Base-by-base conservation (phyloP, 1,139 yeast genomes). In the Protomyces inouyei region DNA sequence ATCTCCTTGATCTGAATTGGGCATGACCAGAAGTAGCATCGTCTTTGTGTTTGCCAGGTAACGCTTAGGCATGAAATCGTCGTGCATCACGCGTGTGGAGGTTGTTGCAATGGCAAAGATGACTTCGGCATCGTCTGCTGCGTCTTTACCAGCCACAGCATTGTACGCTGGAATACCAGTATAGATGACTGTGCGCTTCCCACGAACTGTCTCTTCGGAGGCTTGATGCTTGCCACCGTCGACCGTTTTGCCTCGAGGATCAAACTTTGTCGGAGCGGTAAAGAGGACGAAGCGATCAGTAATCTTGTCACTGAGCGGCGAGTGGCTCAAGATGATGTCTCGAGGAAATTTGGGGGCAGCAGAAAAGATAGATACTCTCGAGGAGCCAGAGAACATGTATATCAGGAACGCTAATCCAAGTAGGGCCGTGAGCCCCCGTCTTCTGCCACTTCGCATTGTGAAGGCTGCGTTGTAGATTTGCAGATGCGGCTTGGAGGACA, bases 91-190 rank as follows among this genome's bases (percentile, higher is more conserved):
- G 25, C 52, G 63, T 18, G 52, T 43, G 5, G 63, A 52, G 28
- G 53, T 55, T 9, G 63, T 59, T 9, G 57, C 63, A 38, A 59
- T 38, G 21, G 63, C 63, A 52, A 59, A 59, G 14, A 59, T 40
- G 52, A 52, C 45, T n/a, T 52, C 40, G 8, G 28, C 25, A 10
- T 45, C 35, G 9, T 40, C 53, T 10, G 51, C 36, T 14, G 55
- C 23, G 9, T 35, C 21, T 32, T 18, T 25, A 1, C 40, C 38
- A 36, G 18, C 23, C 21, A 52, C n/a, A 36, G 28, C 28, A 28
- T 59, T 38, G 9, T 51, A 23, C 3, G 57, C 37, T 4, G 63
- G 53, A 5, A 59, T 9, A 35, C 57, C 56, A 12, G 57, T 18
- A 52, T 40, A 59, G 10, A 59, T 52, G 25, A 18, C 14, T 45